A percentile compares a stretch with the other conserved stretches of the same genome.
These are phyloP conservation scores for Sporisorium exsertum DNA, from an alignment of 1,284 basidiomycete genomes.

Conservation along the genomic window DNA sequence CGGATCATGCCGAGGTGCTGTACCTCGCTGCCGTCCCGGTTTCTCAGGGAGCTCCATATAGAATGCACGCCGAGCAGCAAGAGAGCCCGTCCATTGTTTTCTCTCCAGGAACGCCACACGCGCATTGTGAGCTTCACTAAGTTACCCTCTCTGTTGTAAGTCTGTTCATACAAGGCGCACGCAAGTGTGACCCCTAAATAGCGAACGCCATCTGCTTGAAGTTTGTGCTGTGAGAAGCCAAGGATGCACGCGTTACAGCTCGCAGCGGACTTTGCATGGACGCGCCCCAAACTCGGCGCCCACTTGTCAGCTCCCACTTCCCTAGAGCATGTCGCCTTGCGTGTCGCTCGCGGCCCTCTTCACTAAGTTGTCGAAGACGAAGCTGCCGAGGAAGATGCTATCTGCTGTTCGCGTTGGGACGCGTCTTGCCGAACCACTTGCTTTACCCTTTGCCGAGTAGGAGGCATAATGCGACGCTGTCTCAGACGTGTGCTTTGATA, in stretches of 20 bases:
- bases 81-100: neutral
- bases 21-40: neutral
- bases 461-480: too few species aligned
- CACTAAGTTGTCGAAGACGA: neutral
- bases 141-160: neutral
- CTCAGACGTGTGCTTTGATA: too few species aligned
- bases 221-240: neutral
- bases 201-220: neutral
- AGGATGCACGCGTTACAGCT: constrained; percentile 26
- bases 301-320: neutral
- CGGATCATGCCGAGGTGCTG: constrained; percentile 1
- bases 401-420: neutral
- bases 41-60: too few species aligned
- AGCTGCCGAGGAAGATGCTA: neutral
- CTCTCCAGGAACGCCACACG: neutral
- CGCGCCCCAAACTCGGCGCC: constrained; percentile 1
- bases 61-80: constrained; percentile 3
- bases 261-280: constrained; percentile 14
- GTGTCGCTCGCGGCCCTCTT: neutral
- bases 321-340: neutral
- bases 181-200: too few species aligned
- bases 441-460: neutral
- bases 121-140: neutral
- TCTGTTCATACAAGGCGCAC: too few species aligned
- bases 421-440: neutral